phyloP scores from a whole-genome alignment of 805 yeast genomes.

The Cyberlindnera euphorbiiphila region DNA sequence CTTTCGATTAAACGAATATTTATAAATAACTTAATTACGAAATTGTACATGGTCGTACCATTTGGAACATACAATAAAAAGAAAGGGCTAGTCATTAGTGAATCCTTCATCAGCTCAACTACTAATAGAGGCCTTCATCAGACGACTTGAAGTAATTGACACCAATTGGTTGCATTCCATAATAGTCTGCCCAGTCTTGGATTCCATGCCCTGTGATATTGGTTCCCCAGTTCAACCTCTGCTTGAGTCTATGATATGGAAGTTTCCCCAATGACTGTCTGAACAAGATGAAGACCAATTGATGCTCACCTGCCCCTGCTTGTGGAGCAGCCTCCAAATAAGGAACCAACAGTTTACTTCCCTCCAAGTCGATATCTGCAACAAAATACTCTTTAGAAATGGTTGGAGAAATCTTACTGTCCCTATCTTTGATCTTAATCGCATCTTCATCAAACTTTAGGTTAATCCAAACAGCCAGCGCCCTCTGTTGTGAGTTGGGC shows the following conservation, averaged over 20 bases:
- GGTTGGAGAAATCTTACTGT: neutral
- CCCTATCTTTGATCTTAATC: neutral
- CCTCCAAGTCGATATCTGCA: conserved; percentile 8
- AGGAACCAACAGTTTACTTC: conserved; percentile 14
- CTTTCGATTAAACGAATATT: no score
- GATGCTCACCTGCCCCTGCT: conserved; percentile 15
- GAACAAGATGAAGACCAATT: conserved; percentile 20
- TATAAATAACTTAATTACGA: no score
- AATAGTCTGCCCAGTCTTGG: conserved; percentile 23
- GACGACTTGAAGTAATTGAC: conserved; percentile 20
- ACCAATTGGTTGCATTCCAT: conserved; percentile 20
- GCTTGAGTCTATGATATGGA: conserved; percentile 16
- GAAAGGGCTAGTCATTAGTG: no score
- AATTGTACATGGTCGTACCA: no score
- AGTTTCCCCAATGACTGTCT: conserved; percentile 19
- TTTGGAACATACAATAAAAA: no score
- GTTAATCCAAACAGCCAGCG: conserved; percentile 22
- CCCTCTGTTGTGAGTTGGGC: conserved; percentile 8
- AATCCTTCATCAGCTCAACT: no score
- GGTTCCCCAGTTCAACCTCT: conserved; percentile 25
- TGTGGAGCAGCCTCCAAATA: conserved; percentile 20
- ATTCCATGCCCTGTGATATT: conserved; percentile 18
- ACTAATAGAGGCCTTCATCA: conserved; percentile 18
- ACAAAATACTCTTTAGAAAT: conserved; percentile 7
- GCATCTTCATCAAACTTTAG: conserved; percentile 9